phyloP scores from a whole-genome alignment of 2,329 filamentous ascomycete species.

The Lasiodiplodia sp. region DNA sequence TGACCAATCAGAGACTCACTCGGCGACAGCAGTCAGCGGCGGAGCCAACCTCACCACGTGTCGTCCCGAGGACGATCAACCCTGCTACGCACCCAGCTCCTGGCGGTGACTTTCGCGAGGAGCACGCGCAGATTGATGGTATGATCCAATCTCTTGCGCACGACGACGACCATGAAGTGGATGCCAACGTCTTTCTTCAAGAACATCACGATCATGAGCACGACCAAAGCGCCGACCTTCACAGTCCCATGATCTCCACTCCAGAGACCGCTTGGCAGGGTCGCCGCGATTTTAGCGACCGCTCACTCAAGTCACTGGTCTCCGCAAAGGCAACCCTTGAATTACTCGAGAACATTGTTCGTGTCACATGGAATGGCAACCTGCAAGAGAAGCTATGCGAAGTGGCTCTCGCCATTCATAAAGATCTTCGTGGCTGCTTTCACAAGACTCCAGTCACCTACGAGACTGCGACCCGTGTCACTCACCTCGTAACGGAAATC shows the following conservation, averaged over 20 bases:
- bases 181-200: neutral
- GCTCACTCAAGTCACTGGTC: neutral
- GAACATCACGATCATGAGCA: neutral
- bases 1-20: neutral
- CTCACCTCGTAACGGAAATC: neutral
- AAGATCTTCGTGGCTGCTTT: neutral
- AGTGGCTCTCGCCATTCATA: neutral
- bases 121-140: neutral
- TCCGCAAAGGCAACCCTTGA: neutral
- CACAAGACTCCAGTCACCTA: neutral
- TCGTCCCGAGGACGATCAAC: neutral
- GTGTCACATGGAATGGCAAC: conserved; percentile 4
- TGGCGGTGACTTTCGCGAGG: neutral
- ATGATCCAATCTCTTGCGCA: neutral
- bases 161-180: neutral
- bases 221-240: neutral
- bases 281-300: conserved; percentile 5
- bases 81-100: neutral
- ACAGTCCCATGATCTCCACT: neutral
- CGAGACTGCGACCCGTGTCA: neutral
- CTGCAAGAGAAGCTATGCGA: neutral
- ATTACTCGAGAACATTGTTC: neutral
- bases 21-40: neutral
- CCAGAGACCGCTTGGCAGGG: neutral
- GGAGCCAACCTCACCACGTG: neutral